Conservation (phyloP, 106 monocot species). For the Posidonia australis region DNA sequence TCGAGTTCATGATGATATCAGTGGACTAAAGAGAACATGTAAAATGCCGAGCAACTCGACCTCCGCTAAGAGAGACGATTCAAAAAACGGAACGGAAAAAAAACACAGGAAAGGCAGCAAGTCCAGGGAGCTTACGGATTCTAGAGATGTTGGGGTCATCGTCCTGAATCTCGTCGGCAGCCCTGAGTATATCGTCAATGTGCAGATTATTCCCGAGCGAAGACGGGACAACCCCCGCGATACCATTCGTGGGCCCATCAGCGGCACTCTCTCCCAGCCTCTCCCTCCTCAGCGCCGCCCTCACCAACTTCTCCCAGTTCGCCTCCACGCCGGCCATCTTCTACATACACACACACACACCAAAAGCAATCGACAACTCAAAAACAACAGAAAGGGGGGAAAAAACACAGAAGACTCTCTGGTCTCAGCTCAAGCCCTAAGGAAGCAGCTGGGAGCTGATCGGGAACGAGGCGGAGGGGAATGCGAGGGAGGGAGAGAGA, state of each 20-base stretch:
- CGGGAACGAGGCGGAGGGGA: too few relatives aligned
- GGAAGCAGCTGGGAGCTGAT: too few relatives aligned
- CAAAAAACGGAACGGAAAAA: background rate
- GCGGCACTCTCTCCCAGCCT: constrained; percentile 24
- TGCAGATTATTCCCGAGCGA: constrained; percentile 68
- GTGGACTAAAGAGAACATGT: too few relatives aligned
- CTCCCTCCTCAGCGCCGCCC: constrained; percentile 60
- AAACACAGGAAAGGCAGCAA: background rate
- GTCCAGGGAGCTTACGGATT: constrained; percentile 42
- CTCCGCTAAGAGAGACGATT: background rate
- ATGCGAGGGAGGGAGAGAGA: too few relatives aligned
- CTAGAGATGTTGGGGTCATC: constrained; percentile 79
- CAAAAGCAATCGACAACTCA: background rate
- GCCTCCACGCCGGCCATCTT: constrained; percentile 32
- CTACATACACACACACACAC: constrained; percentile 1
- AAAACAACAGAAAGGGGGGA: too few relatives aligned
- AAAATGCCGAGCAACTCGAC: too few relatives aligned
- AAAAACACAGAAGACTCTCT: background rate
- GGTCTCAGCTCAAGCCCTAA: too few relatives aligned
- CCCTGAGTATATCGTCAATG: constrained; percentile 81
- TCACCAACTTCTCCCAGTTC: constrained; percentile 88
- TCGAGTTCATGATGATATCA: too few relatives aligned
- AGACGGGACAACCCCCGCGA: constrained; percentile 75
- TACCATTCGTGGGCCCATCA: constrained; percentile 43
- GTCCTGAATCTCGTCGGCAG: constrained; percentile 83